These are phyloP conservation scores for Kalmusia sp. DNA, from an alignment of 2,329 filamentous ascomycete genomes.

Conservation along the genomic window DNA sequence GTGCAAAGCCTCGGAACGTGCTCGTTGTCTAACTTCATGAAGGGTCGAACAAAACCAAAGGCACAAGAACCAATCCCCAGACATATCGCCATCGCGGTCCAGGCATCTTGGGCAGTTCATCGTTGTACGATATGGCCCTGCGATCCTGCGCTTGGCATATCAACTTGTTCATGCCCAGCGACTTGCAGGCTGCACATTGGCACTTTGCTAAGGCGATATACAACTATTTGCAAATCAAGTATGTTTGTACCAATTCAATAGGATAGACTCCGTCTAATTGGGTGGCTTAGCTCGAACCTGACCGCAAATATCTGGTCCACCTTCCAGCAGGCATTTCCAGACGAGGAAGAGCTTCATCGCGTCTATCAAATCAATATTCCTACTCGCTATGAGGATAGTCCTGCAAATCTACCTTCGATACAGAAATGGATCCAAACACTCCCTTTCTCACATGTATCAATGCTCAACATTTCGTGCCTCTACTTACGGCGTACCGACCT, in stretches of 20 bases:
- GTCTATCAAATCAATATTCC: slow-evolving; percentile 16
- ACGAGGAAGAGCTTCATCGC: slow-evolving; percentile 20
- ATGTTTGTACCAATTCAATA: no score
- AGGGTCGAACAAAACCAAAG: slow-evolving; percentile 18
- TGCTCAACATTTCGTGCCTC: slow-evolving; percentile 24
- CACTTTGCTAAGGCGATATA: slow-evolving; percentile 25
- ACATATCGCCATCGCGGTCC: slow-evolving; percentile 14
- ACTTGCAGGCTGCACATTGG: slow-evolving; percentile 28
- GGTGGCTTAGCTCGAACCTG: slow-evolving; percentile 18
- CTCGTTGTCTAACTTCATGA: not conserved
- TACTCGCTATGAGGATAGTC: not conserved
- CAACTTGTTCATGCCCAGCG: slow-evolving; percentile 20
- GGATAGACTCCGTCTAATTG: no score
- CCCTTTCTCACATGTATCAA: slow-evolving; percentile 20
- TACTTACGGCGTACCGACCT: slow-evolving; percentile 20
- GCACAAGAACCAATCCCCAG: slow-evolving; percentile 18
- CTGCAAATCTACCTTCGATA: slow-evolving; percentile 21
- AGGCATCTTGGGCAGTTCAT: slow-evolving; percentile 22
- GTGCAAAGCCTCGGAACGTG: not conserved
- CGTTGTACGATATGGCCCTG: slow-evolving; percentile 24
- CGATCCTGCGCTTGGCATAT: slow-evolving; percentile 26
- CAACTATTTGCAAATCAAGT: slow-evolving; percentile 22
- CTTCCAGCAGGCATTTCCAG: slow-evolving; percentile 26
- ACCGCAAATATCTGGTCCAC: slow-evolving; percentile 24
- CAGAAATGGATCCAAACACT: slow-evolving; percentile 19